Conservation (phyloP, 352 stramenopile species). For the Hyaloperonospora brassicae region DNA sequence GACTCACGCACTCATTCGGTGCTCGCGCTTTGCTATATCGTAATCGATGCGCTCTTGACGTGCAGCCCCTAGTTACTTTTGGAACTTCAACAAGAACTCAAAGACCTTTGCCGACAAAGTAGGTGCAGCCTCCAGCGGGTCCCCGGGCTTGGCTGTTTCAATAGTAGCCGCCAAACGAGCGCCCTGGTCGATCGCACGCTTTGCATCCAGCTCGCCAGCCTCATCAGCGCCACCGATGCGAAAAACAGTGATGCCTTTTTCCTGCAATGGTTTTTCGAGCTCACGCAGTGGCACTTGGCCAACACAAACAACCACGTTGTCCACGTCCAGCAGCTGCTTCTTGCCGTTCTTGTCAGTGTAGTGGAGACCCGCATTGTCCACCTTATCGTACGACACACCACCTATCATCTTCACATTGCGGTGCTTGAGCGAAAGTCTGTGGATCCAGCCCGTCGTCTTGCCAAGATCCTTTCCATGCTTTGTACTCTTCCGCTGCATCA, state of each 20-base stretch:
- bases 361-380: constrained; percentile 92
- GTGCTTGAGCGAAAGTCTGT: constrained; percentile 88
- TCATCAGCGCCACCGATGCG: constrained; percentile 93
- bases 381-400: constrained; percentile 90
- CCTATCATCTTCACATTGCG: constrained; percentile 90
- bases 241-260: constrained; percentile 80
- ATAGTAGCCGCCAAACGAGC: constrained; percentile 79
- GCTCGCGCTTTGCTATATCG: constrained; percentile 11
- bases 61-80: constrained; percentile 27
- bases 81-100: constrained; percentile 41
- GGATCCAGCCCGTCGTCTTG: constrained; percentile 97
- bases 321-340: constrained; percentile 86
- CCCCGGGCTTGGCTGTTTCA: constrained; percentile 70
- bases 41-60: constrained; percentile 8
- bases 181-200: constrained; percentile 96
- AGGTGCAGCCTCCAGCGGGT: constrained; percentile 34
- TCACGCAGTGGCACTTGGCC: constrained; percentile 89
- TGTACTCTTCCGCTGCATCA: constrained; percentile 93
- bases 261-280: constrained; percentile 74
- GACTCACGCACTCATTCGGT: constrained; percentile 1
- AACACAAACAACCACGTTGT: constrained; percentile 94
- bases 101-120: constrained; percentile 45
- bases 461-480: constrained; percentile 89
- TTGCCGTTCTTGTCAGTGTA: constrained; percentile 86
- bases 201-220: constrained; percentile 94